Percentiles rank a stretch among this genome's conserved stretches.
These are phyloP conservation scores for Carex pumila DNA, from an alignment of 176 grass and related monocot species.

Conservation along the genomic window DNA sequence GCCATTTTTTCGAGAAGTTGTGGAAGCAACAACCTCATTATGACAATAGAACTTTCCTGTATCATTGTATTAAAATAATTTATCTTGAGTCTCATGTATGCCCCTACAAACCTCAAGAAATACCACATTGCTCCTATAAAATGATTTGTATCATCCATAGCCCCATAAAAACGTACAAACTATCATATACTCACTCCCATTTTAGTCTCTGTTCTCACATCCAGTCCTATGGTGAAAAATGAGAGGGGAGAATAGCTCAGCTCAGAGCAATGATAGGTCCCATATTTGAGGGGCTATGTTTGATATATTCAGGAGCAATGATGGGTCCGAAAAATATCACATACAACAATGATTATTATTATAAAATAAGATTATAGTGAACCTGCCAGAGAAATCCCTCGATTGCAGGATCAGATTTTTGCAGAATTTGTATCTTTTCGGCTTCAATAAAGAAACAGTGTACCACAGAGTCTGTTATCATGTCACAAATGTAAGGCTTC, in stretches of 20 bases:
- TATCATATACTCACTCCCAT: not conserved
- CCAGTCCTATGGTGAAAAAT: not conserved
- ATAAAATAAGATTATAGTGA: constrained; percentile 2
- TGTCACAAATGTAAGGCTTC: constrained; percentile 84
- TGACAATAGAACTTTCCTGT: constrained; percentile 69
- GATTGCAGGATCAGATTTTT: constrained; percentile 46
- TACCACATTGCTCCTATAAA: not conserved
- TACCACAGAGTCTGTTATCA: constrained; percentile 68
- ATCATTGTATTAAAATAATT: constrained; percentile 15
- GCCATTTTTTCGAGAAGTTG: constrained; percentile 87
- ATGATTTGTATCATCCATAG: not conserved
- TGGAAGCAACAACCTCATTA: constrained; percentile 67
- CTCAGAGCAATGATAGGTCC: not conserved
- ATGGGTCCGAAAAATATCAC: not conserved
- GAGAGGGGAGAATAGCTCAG: not conserved
- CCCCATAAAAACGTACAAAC: not conserved
- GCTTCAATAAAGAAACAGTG: constrained; percentile 92
- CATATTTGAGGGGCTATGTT: not conserved
- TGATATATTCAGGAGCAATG: not conserved
- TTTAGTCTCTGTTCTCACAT: not conserved
- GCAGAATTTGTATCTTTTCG: constrained; percentile 68
- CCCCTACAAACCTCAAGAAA: not conserved
- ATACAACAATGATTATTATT: not conserved
- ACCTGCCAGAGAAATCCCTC: constrained; percentile 97
- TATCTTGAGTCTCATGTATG: not conserved